Base-by-base conservation (phyloP, 495 filamentous ascomycete species). In the Penicillium chermesinum region DNA sequence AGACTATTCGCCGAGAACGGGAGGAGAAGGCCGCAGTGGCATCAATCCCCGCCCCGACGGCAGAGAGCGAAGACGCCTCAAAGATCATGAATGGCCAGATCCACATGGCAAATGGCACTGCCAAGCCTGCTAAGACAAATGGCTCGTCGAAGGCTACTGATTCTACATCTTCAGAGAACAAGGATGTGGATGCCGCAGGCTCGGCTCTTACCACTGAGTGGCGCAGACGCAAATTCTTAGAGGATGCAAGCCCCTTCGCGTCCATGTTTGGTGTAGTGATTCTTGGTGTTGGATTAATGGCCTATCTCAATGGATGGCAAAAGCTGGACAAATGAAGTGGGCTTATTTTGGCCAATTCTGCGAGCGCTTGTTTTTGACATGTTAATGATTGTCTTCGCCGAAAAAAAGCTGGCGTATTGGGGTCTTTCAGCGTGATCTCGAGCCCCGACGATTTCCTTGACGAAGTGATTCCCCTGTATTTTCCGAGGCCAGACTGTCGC, bases 201-300 rank as follows among this genome's bases (percentile, higher is more conserved):
- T 61, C 70, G 13, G 64, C 66, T 27, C 58, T 71, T 47, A 61
- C 75, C 40, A 72, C 65, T 44, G 65, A 71, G 49, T 65, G 53
- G 35, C 63, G 66, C 32, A 55, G 65, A 38, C 57, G 63, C 44
- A 58, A 64, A 36, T 64, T 67, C n/a, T 53, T 88, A 41, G 71
- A 81, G 49, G 80, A 88, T 22, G 79, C 82, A 51, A 79, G 84
- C 44, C 93, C 93, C 16, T 95, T 89, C 57, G 87, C 86, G 25
- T 89, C 85, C 6, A 90, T 95, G 72, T 68, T 96, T 17, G 87
- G 88, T 5, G 91, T 98, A 4, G 89, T 97, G 41, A 66, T 96
- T 38, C 65, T 96, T 52, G 93, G 93, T 13, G 84, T 96, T 59
- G 86, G 89, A 21, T 63, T 96, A 41, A 98, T 98, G 93, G 88